Percentiles rank a stretch among this genome's conserved stretches.
phyloP scores from a whole-genome alignment of 2,329 filamentous ascomycete species.

The Chalara sp. region DNA sequence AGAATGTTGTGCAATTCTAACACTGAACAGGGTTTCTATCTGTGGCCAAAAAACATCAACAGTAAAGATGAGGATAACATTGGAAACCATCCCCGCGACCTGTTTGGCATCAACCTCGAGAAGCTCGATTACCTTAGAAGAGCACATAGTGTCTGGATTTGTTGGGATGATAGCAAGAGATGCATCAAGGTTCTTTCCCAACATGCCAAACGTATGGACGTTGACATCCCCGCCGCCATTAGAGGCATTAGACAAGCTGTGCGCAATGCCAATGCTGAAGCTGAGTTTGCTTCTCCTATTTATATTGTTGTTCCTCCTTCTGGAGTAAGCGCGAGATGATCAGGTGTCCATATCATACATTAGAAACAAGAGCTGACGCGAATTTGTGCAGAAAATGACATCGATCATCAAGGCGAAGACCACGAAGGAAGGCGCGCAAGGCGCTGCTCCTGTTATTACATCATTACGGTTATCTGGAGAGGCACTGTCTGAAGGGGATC shows the following conservation, averaged over 20 bases:
- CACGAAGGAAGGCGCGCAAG: not conserved
- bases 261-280: slow-evolving; percentile 13
- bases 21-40: slow-evolving; percentile 12
- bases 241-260: slow-evolving; percentile 17
- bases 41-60: slow-evolving; percentile 16
- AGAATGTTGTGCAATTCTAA: not conserved
- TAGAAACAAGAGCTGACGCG: too few species aligned
- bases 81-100: slow-evolving; percentile 2
- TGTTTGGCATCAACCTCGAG: slow-evolving; percentile 15
- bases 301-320: slow-evolving; percentile 21
- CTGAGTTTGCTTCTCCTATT: slow-evolving; percentile 12
- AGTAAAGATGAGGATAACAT: not conserved
- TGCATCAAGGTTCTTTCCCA: slow-evolving; percentile 11
- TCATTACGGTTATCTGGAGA: slow-evolving; percentile 13
- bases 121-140: slow-evolving; percentile 15
- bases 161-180: slow-evolving; percentile 6
- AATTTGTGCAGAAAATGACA: too few species aligned
- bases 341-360: slow-evolving; percentile 1
- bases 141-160: slow-evolving; percentile 14
- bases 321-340: slow-evolving; percentile 9
- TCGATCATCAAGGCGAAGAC: too few species aligned
- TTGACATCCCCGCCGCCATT: slow-evolving; percentile 9
- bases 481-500: slow-evolving; percentile 6
- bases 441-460: not conserved
- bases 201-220: not conserved